Evolutionary conservation across 78 protist genomes (phyloP).

Genomic region (Dictyostelium brefeldianum): DNA sequence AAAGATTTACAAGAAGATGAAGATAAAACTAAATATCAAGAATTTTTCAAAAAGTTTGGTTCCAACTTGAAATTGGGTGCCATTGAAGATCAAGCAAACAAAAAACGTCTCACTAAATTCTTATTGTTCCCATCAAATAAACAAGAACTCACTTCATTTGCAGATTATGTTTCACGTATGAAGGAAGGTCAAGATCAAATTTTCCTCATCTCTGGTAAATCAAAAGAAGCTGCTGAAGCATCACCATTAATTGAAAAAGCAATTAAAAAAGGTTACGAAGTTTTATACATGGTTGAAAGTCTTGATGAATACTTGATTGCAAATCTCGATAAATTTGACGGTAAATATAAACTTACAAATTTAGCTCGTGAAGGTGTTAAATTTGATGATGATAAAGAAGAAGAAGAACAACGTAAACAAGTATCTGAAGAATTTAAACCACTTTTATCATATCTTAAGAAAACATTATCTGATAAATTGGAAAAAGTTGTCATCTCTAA

Average conservation of each 20-base stretch:
- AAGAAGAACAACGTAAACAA: slow-evolving; percentile 78
- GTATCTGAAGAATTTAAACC: slow-evolving; percentile 86
- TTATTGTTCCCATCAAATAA: slow-evolving; percentile 91
- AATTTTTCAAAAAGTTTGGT: slow-evolving; percentile 95
- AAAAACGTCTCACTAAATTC: slow-evolving; percentile 93
- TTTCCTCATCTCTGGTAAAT: slow-evolving; percentile 71
- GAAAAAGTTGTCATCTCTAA: slow-evolving; percentile 88
- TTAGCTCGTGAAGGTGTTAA: slow-evolving; percentile 95
- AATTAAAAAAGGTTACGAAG: slow-evolving; percentile 94
- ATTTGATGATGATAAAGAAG: slow-evolving; percentile 77
- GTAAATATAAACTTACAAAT: slow-evolving; percentile 87
- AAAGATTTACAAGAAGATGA: slow-evolving; percentile 76
- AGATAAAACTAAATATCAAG: slow-evolving; percentile 39
- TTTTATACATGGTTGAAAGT: slow-evolving; percentile 96
- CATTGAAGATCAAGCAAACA: slow-evolving; percentile 94
- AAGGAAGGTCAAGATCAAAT: slow-evolving; percentile 70
- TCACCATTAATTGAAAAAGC: slow-evolving; percentile 95
- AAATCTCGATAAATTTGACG: slow-evolving; percentile 90
- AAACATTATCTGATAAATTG: slow-evolving; percentile 72
- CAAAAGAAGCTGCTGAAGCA: slow-evolving; percentile 84
- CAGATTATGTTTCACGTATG: slow-evolving; percentile 53
- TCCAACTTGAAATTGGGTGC: slow-evolving; percentile 97
- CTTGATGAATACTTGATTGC: slow-evolving; percentile 98
- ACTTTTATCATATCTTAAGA: slow-evolving; percentile 84
- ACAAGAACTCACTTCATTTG: slow-evolving; percentile 54